phyloP scores from a whole-genome alignment of 352 stramenopile genomes.

The Phytophthora meadii region DNA sequence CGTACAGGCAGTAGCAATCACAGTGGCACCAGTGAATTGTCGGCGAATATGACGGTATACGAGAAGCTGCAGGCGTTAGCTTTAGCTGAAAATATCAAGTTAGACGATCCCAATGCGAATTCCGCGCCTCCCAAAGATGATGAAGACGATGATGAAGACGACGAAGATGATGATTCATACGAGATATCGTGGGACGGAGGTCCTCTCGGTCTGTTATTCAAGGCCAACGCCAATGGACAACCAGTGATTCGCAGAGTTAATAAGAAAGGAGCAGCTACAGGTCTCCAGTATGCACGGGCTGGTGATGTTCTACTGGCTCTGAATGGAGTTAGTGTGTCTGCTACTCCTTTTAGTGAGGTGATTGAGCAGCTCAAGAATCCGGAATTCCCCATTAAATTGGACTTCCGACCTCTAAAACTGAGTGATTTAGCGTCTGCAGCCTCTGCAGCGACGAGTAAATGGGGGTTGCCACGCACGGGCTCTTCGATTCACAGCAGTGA shows the following conservation, averaged over 20 bases:
- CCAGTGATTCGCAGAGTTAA: slow-evolving; percentile 80
- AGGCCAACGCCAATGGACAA: slow-evolving; percentile 52
- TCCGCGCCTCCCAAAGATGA: slow-evolving; percentile 21
- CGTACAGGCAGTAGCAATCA: slow-evolving; percentile 29
- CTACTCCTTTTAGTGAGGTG: slow-evolving; percentile 64
- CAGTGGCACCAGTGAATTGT: slow-evolving; percentile 30
- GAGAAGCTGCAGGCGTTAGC: slow-evolving; percentile 67
- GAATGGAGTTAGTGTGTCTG: slow-evolving; percentile 61
- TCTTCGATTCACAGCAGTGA: slow-evolving; percentile 49
- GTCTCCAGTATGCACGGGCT: slow-evolving; percentile 65
- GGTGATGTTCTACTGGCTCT: slow-evolving; percentile 82
- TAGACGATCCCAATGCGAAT: slow-evolving; percentile 23
- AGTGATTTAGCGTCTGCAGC: slow-evolving; percentile 38
- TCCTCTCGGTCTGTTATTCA: slow-evolving; percentile 79
- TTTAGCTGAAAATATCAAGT: slow-evolving; percentile 51
- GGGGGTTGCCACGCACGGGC: slow-evolving; percentile 28
- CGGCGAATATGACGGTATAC: slow-evolving; percentile 45
- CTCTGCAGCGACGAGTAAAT: slow-evolving; percentile 24
- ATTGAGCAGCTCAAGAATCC: slow-evolving; percentile 71
- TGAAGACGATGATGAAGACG: slow-evolving; percentile 57
- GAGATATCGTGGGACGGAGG: slow-evolving; percentile 74
- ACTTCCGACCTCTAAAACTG: slow-evolving; percentile 70
- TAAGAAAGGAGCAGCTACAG: slow-evolving; percentile 68
- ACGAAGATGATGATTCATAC: slow-evolving; percentile 78
- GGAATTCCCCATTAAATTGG: slow-evolving; percentile 68